phyloP scores from a whole-genome alignment of 1,139 yeast genomes.

The Protomyces arabidopsidicola region DNA sequence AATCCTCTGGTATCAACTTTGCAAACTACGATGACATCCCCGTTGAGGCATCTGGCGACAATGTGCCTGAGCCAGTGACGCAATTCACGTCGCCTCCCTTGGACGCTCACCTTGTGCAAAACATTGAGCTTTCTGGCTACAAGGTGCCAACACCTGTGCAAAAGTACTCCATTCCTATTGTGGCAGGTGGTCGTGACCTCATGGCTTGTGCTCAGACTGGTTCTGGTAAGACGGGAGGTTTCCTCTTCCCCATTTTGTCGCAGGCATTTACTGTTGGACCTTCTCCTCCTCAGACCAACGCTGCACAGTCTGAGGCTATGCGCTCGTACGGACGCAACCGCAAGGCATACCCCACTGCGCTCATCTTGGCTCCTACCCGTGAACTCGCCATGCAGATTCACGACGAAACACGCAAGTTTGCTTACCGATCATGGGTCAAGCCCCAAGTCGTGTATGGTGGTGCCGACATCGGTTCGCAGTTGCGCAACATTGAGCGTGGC shows the following conservation, averaged over 20 bases:
- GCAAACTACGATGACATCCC: conserved; percentile 98
- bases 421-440: conserved; percentile 97
- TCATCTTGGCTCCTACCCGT: conserved; percentile 97
- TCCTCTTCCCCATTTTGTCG: conserved; percentile 93
- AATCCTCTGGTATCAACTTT: conserved; percentile 95
- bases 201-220: conserved; percentile 99
- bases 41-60: conserved; percentile 93
- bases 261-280: conserved; percentile 91
- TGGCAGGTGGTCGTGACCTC: conserved; percentile 90
- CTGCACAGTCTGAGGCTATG: conserved; percentile 46
- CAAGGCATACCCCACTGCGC: conserved; percentile 89
- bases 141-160: conserved; percentile 97
- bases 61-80: conserved; percentile 89
- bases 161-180: conserved; percentile 96
- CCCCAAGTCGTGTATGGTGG: conserved; percentile 98
- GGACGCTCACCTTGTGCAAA: conserved; percentile 79
- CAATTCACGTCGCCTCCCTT: conserved; percentile 89
- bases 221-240: conserved; percentile 99
- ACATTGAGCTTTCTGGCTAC: conserved; percentile 82
- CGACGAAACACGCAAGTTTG: conserved; percentile 92
- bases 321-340: conserved; percentile 40
- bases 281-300: conserved; percentile 49
- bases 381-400: conserved; percentile 94
- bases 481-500: conserved; percentile 85
- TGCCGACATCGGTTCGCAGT: conserved; percentile 84